phyloP scores from a whole-genome alignment of 768 basidiomycete genomes.

The Phanerochaete carnosa region DNA sequence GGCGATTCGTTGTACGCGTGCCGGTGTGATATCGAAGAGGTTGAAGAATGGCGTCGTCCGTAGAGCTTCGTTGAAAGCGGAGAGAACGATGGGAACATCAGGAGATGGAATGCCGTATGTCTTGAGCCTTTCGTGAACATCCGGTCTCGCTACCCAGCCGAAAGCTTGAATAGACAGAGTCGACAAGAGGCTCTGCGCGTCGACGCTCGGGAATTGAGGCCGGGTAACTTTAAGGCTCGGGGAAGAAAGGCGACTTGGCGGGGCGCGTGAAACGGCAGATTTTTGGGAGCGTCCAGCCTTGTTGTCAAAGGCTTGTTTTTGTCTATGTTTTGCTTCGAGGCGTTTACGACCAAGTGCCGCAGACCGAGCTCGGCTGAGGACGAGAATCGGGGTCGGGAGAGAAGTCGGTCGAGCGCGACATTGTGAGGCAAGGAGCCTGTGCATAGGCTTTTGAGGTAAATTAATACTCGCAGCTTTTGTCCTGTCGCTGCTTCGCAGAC shows the following conservation, averaged over 20 bases:
- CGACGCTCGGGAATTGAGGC: background rate
- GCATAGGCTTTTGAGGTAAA: background rate
- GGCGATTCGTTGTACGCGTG: constrained; percentile 42
- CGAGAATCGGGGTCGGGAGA: background rate
- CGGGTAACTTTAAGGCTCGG: background rate
- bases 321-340: background rate
- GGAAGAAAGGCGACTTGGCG: no score
- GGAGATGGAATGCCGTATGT: constrained; percentile 45
- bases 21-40: constrained; percentile 26
- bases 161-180: constrained; percentile 23
- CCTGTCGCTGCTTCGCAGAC: no score
- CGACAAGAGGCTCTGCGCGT: background rate
- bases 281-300: no score
- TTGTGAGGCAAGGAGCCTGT: background rate
- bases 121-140: constrained; percentile 38
- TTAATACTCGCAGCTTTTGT: no score
- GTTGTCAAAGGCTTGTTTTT: no score
- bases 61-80: constrained; percentile 38
- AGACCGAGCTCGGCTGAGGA: background rate
- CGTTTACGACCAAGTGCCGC: background rate
- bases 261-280: no score
- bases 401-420: background rate
- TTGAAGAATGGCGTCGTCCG: constrained; percentile 17
- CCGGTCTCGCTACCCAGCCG: constrained; percentile 34
- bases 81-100: constrained; percentile 40